phyloP scores from a whole-genome alignment of 352 stramenopile genomes.

The Phytophthora cryptogea region DNA sequence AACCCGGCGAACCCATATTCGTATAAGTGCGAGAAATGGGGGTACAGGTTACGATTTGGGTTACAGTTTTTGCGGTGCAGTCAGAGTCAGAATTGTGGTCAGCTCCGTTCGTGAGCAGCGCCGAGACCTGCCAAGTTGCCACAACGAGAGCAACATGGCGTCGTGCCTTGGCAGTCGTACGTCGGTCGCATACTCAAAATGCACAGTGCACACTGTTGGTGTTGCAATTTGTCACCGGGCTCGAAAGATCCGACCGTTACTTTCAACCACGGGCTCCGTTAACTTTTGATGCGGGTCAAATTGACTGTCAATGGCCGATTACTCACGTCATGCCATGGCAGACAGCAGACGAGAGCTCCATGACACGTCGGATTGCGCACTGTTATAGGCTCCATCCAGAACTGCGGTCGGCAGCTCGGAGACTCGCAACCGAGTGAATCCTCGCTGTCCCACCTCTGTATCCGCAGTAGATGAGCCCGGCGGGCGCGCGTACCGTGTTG shows the following conservation, averaged over 20 bases:
- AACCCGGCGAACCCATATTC: too few relatives aligned
- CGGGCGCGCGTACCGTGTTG: not conserved
- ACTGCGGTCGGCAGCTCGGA: not conserved
- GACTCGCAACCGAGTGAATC: constrained; percentile 25
- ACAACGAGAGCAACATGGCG: not conserved
- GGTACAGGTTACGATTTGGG: not conserved
- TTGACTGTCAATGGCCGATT: not conserved
- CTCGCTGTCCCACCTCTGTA: constrained; percentile 28
- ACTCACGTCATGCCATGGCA: not conserved
- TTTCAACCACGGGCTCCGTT: too few relatives aligned
- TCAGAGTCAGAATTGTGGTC: constrained; percentile 21
- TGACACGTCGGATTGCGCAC: not conserved
- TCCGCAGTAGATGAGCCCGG: constrained; percentile 15
- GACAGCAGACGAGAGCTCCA: not conserved
- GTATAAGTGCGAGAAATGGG: not conserved
- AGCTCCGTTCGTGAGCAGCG: not conserved
- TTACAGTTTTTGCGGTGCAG: constrained; percentile 7
- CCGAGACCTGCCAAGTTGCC: not conserved
- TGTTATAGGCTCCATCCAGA: not conserved
- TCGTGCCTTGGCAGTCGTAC: not conserved
- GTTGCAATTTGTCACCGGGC: not conserved
- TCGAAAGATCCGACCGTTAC: not conserved
- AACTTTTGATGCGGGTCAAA: too few relatives aligned
- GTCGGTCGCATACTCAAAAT: not conserved
- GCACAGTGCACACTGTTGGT: not conserved